Evolutionary conservation across 176 grass and related monocot species (phyloP).

Genomic region (Musa acuminata): DNA sequence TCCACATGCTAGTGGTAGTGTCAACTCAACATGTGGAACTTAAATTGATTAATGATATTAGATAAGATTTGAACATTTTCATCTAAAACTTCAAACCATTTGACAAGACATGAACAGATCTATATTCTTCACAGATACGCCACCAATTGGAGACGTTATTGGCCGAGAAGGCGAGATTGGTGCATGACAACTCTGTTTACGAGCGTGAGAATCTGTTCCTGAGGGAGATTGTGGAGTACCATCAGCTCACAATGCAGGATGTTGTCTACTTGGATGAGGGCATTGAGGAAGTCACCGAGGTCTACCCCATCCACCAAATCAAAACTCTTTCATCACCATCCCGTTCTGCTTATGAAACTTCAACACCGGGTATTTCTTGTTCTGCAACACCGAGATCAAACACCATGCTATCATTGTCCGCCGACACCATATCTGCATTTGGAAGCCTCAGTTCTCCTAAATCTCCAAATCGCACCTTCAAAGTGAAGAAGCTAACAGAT

Average conservation of each 20-base stretch:
- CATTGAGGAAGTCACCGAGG: slow-evolving; percentile 16
- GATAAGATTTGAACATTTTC: neutral
- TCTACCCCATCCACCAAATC: neutral
- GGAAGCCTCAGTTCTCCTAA: neutral
- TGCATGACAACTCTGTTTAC: slow-evolving; percentile 66
- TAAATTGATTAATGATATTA: no score
- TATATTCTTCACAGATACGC: slow-evolving; percentile 40
- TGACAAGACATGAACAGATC: no score
- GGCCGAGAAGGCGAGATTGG: slow-evolving; percentile 70
- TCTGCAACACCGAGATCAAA: neutral
- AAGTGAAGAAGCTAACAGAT: neutral
- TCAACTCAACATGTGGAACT: no score
- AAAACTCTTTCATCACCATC: neutral
- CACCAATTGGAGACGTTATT: slow-evolving; percentile 77
- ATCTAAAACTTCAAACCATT: no score
- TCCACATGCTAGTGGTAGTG: no score
- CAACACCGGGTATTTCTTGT: neutral
- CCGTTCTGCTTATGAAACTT: neutral
- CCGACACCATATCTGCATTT: neutral
- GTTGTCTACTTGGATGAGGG: slow-evolving; percentile 48
- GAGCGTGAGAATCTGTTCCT: slow-evolving; percentile 81
- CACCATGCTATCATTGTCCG: neutral
- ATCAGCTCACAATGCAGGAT: slow-evolving; percentile 77
- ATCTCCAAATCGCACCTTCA: neutral
- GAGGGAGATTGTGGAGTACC: slow-evolving; percentile 74